phyloP scores from a whole-genome alignment of 2,329 filamentous ascomycete species.

The Fusarium tuaranense region DNA sequence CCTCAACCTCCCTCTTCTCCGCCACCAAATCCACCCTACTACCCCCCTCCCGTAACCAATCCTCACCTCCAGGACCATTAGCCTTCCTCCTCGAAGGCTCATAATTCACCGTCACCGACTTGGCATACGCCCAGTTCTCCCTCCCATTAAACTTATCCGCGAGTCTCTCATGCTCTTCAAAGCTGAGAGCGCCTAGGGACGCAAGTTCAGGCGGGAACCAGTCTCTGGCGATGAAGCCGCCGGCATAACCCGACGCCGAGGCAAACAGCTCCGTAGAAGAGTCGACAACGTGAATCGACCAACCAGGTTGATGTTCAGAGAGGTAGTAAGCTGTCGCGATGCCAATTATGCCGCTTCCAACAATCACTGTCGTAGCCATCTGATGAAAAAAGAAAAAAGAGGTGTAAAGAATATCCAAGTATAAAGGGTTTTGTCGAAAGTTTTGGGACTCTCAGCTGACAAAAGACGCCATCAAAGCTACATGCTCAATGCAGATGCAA shows the following conservation, averaged over 20 bases:
- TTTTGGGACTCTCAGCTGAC: constrained; percentile 12
- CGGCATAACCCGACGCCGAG: constrained; percentile 80
- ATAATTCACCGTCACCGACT: constrained; percentile 70
- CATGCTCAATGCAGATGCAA: background rate
- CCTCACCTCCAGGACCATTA: constrained; percentile 61
- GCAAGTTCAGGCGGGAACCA: constrained; percentile 74
- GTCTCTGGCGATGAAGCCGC: constrained; percentile 78
- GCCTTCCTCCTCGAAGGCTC: constrained; percentile 50
- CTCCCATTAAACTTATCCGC: constrained; percentile 69
- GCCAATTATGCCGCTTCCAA: constrained; percentile 79
- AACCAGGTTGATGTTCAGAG: constrained; percentile 58
- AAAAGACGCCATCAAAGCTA: background rate
- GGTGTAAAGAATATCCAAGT: constrained; percentile 2
- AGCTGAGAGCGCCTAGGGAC: constrained; percentile 74
- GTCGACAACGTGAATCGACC: constrained; percentile 61
- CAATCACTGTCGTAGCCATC: constrained; percentile 70
- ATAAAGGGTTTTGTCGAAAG: background rate
- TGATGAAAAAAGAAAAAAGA: background rate
- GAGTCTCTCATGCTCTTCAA: constrained; percentile 74
- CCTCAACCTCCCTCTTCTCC: constrained; percentile 43
- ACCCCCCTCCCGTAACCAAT: constrained; percentile 75
- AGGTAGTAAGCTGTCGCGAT: constrained; percentile 80
- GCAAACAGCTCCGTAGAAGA: constrained; percentile 69
- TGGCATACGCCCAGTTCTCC: constrained; percentile 62
- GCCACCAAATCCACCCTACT: constrained; percentile 68